Evolutionary conservation across 1,139 yeast genomes (phyloP).

Genomic region (Diutina pseudorugosa): DNA sequence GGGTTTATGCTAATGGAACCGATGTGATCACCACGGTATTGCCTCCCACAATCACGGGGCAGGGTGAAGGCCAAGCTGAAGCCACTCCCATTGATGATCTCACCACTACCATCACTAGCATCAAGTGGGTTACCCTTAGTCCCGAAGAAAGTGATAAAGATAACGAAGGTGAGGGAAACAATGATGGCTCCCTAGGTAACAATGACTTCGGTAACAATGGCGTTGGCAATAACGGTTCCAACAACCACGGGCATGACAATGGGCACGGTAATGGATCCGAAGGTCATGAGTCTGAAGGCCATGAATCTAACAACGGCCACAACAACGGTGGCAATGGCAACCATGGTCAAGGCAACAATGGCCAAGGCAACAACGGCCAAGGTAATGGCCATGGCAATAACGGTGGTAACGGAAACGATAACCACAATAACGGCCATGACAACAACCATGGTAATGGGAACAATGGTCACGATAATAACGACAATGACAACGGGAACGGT

Average conservation of each 20-base stretch:
- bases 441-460: no score
- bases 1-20: background rate
- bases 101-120: background rate
- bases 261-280: background rate
- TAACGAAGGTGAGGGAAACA: background rate
- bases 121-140: background rate
- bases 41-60: background rate
- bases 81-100: background rate
- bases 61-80: background rate
- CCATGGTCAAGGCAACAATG: background rate
- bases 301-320: no score
- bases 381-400: background rate
- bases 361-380: background rate
- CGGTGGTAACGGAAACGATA: background rate
- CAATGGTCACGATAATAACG: no score
- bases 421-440: background rate
- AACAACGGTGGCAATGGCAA: background rate
- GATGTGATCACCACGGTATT: background rate
- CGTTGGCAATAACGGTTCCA: background rate
- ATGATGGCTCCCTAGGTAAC: background rate
- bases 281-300: no score
- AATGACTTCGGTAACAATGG: background rate
- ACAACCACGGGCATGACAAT: background rate
- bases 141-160: background rate
- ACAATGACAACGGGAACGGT: background rate